Percentiles rank a stretch among this genome's conserved stretches.
These are phyloP conservation scores for Takakia lepidozioides DNA, from an alignment of 225 moss, liverwort and hornwort genomes.

Conservation along the genomic window DNA sequence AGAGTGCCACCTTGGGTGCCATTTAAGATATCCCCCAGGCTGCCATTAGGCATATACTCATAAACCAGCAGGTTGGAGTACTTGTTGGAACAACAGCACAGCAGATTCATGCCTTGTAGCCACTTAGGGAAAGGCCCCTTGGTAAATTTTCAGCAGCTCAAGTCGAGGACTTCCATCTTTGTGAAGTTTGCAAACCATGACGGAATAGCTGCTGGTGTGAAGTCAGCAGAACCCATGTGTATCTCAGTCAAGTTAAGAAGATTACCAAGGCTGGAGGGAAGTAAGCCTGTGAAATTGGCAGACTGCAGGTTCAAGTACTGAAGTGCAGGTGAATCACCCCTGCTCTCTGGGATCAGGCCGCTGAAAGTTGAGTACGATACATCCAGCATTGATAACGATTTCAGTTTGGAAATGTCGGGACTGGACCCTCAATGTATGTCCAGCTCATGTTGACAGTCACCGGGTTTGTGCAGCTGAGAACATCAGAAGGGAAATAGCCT, in stretches of 20 bases:
- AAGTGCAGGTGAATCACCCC: constrained; percentile 49
- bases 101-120: constrained; percentile 64
- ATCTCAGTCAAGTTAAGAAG: constrained; percentile 45
- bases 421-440: constrained; percentile 47
- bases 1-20: constrained; percentile 38
- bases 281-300: constrained; percentile 43
- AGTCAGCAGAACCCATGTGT: constrained; percentile 25
- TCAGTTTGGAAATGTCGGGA: constrained; percentile 46
- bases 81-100: constrained; percentile 49
- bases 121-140: constrained; percentile 31
- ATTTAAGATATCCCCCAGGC: constrained; percentile 55
- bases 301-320: constrained; percentile 33
- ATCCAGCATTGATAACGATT: constrained; percentile 44
- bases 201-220: constrained; percentile 39
- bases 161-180: constrained; percentile 35
- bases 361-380: constrained; percentile 63
- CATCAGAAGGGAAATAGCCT: constrained; percentile 30
- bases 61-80: too few species aligned
- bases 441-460: constrained; percentile 58
- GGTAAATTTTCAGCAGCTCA: constrained; percentile 35
- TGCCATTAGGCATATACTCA: too few species aligned
- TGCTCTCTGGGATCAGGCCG: constrained; percentile 41
- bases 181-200: constrained; percentile 48
- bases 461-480: constrained; percentile 34
- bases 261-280: constrained; percentile 53